Evolutionary conservation across 163 green algal species (phyloP).

Genomic region (Volvox carteri): DNA sequence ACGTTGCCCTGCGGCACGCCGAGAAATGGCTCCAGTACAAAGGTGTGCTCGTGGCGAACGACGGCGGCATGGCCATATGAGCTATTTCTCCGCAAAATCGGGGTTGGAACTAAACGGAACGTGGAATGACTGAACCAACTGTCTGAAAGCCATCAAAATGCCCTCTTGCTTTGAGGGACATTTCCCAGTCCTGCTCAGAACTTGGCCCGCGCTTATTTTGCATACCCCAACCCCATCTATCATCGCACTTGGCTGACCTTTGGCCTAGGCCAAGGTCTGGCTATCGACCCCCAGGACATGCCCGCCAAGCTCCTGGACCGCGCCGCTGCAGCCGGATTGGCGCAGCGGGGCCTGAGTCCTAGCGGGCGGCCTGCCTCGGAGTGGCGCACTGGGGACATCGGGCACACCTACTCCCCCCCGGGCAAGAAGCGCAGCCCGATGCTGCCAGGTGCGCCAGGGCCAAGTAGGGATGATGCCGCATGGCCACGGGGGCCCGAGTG

Average conservation of each 20-base stretch:
- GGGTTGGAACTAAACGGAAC: too few relatives aligned
- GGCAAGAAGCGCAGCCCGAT: conserved; percentile 54
- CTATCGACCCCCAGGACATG: conserved; percentile 37
- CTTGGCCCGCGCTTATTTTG: too few relatives aligned
- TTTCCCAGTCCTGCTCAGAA: too few relatives aligned
- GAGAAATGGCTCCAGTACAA: conserved; percentile 35
- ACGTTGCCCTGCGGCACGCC: conserved; percentile 10
- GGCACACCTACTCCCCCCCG: conserved; percentile 50
- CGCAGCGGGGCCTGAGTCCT: conserved; percentile 7
- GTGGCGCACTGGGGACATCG: conserved; percentile 30
- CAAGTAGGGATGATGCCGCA: not conserved
- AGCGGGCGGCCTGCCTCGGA: not conserved
- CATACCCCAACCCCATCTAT: too few relatives aligned
- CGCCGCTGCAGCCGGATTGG: not conserved
- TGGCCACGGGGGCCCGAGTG: too few relatives aligned
- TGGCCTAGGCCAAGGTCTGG: not conserved
- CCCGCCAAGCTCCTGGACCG: not conserved
- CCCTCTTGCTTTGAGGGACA: too few relatives aligned
- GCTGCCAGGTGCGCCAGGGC: not conserved
- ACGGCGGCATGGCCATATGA: too few relatives aligned
- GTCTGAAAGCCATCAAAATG: too few relatives aligned
- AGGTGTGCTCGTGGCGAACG: conserved; percentile 29
- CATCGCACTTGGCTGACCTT: too few relatives aligned
- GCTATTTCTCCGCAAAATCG: too few relatives aligned
- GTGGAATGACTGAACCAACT: too few relatives aligned